Conservation (phyloP, 2,329 filamentous ascomycete species). For the Fusarium nematophilum region DNA sequence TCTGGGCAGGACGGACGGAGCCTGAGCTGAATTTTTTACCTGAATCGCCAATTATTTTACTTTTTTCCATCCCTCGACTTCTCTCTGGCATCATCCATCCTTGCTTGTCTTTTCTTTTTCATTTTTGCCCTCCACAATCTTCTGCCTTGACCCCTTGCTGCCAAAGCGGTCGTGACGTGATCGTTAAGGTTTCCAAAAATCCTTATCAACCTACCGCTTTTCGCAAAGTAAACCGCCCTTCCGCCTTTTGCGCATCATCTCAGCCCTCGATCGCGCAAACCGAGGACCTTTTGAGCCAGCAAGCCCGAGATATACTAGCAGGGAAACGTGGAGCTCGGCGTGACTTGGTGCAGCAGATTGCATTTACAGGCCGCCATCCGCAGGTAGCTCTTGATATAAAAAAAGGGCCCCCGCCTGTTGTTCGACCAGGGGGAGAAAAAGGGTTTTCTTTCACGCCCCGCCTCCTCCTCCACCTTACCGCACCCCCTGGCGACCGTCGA, state of each 20-base stretch:
- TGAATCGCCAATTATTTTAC: constrained; percentile 32
- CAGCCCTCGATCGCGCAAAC: constrained; percentile 40
- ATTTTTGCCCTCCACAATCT: background rate
- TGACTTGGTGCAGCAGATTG: constrained; percentile 24
- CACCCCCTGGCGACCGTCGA: constrained; percentile 17
- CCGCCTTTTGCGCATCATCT: constrained; percentile 35
- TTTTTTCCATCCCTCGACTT: no score
- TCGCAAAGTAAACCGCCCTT: constrained; percentile 4
- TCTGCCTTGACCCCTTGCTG: constrained; percentile 20
- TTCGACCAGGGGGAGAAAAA: constrained; percentile 9
- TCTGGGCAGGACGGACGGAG: no score
- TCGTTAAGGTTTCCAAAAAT: constrained; percentile 31
- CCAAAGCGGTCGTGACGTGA: constrained; percentile 36
- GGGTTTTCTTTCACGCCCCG: constrained; percentile 23
- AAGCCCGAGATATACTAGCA: background rate
- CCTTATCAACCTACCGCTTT: constrained; percentile 11
- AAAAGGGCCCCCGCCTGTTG: constrained; percentile 26
- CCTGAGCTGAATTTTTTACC: constrained; percentile 1
- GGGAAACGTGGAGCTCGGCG: background rate
- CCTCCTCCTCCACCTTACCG: constrained; percentile 32
- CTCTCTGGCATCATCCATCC: no score
- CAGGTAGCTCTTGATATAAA: constrained; percentile 34
- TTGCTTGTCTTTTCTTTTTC: no score
- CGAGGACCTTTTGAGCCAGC: background rate
- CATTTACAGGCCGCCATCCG: constrained; percentile 21